phyloP scores from a whole-genome alignment of 2,329 filamentous ascomycete species.

The Phoma sp. region DNA sequence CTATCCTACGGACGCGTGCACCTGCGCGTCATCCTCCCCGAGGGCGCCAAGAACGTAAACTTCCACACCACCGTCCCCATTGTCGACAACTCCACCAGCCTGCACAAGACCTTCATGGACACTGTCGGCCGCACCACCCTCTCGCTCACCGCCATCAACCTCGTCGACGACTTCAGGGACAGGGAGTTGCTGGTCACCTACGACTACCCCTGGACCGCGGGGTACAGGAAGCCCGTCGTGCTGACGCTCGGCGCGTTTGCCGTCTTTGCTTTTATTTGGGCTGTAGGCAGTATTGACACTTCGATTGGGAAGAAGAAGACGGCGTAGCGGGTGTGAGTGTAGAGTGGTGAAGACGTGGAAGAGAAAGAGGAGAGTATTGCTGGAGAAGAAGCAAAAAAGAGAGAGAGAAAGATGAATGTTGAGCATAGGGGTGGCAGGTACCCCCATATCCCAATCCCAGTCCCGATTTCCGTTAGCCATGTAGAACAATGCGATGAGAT shows the following conservation, averaged over 20 bases:
- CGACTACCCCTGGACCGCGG: conserved; percentile 76
- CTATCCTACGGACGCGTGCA: conserved; percentile 83
- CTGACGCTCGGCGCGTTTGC: conserved; percentile 75
- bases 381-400: neutral
- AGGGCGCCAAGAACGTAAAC: conserved; percentile 86
- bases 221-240: conserved; percentile 84
- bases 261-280: conserved; percentile 78
- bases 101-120: conserved; percentile 92
- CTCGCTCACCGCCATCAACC: conserved; percentile 79
- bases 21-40: conserved; percentile 84
- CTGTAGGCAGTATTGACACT: conserved; percentile 78
- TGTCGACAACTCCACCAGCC: conserved; percentile 63
- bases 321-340: conserved; percentile 20
- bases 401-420: neutral
- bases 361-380: neutral
- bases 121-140: conserved; percentile 86
- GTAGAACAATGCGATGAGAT: conserved; percentile 26
- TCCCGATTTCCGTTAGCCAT: conserved; percentile 18
- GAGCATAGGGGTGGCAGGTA: conserved; percentile 4
- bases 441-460: conserved; percentile 9
- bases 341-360: neutral
- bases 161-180: conserved; percentile 89
- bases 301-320: conserved; percentile 71
- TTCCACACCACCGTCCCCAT: conserved; percentile 78
- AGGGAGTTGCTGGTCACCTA: conserved; percentile 86